phyloP scores from a whole-genome alignment of 805 yeast species.

The Barnettozyma salicaria region DNA sequence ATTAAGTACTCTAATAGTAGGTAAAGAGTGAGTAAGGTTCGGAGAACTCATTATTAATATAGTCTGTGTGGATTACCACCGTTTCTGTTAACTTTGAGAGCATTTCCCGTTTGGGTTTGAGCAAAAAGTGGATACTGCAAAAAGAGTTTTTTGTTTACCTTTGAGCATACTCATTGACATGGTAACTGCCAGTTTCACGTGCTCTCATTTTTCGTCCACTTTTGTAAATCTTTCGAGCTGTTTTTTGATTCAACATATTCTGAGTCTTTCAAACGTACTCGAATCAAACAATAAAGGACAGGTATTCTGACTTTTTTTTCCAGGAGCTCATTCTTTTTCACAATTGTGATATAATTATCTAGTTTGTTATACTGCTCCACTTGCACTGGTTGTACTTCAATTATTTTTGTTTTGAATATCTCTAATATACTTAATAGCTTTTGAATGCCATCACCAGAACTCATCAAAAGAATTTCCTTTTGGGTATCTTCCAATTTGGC shows the following conservation, averaged over 20 bases:
- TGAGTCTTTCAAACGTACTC: slow-evolving; percentile 5
- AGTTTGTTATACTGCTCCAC: slow-evolving; percentile 22
- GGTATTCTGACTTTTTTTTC: slow-evolving; percentile 19
- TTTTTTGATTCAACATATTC: not conserved
- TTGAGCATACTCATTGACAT: too few species aligned
- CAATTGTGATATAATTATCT: slow-evolving; percentile 17
- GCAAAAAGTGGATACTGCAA: too few species aligned
- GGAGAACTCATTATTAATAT: too few species aligned
- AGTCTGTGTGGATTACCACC: too few species aligned
- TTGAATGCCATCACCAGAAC: slow-evolving; percentile 22
- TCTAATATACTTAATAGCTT: slow-evolving; percentile 22
- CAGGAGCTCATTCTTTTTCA: slow-evolving; percentile 17
- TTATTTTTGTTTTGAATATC: slow-evolving; percentile 17
- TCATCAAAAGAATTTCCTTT: slow-evolving; percentile 14
- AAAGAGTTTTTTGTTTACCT: too few species aligned
- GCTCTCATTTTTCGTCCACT: slow-evolving; percentile 21
- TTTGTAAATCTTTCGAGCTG: slow-evolving; percentile 8
- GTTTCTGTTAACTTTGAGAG: too few species aligned
- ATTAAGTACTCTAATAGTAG: too few species aligned
- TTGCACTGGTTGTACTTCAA: slow-evolving; percentile 2
- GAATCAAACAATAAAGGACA: slow-evolving; percentile 19
- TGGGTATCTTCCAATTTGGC: not conserved
- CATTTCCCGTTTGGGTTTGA: too few species aligned
- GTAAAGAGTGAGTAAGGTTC: too few species aligned
- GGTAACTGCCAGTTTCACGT: too few species aligned